These are phyloP conservation scores for Malus orientalis DNA, from an alignment of 306 rosid genomes.

Conservation along the genomic window DNA sequence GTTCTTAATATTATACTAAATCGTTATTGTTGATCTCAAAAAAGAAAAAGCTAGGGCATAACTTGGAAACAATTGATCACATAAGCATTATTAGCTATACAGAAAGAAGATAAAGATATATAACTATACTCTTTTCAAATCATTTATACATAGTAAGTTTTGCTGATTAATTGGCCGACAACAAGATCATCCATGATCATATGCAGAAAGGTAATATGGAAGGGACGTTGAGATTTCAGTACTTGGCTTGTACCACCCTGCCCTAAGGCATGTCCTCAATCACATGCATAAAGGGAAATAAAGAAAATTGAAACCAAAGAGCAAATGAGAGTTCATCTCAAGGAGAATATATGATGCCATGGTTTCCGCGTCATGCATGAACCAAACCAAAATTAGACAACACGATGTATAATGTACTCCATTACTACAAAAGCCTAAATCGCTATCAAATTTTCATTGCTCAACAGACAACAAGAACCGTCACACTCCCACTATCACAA, in stretches of 20 bases:
- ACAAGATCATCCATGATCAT: slow-evolving; percentile 34
- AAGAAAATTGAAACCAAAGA: slow-evolving; percentile 22
- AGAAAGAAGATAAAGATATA: background rate
- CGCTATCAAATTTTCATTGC: slow-evolving; percentile 27
- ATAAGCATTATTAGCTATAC: background rate
- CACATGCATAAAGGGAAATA: background rate
- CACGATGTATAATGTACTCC: slow-evolving; percentile 17
- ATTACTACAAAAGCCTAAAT: slow-evolving; percentile 32
- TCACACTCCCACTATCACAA: background rate
- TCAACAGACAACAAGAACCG: background rate
- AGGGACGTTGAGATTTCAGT: slow-evolving; percentile 29
- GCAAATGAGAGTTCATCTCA: slow-evolving; percentile 5
- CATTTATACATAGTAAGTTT: background rate
- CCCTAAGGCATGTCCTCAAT: slow-evolving; percentile 34
- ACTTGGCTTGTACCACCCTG: slow-evolving; percentile 57
- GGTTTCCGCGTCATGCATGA: slow-evolving; percentile 65
- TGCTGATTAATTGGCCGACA: slow-evolving; percentile 34
- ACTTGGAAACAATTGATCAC: background rate
- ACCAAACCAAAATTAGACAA: slow-evolving; percentile 24
- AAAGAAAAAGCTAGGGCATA: background rate
- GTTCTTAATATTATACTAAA: no score
- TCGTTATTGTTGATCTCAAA: no score
- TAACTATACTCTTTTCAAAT: background rate
- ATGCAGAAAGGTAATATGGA: slow-evolving; percentile 36
- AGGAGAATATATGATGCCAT: slow-evolving; percentile 36